phyloP scores from a whole-genome alignment of 805 yeast genomes.

The Candida khao-thaluensis region DNA sequence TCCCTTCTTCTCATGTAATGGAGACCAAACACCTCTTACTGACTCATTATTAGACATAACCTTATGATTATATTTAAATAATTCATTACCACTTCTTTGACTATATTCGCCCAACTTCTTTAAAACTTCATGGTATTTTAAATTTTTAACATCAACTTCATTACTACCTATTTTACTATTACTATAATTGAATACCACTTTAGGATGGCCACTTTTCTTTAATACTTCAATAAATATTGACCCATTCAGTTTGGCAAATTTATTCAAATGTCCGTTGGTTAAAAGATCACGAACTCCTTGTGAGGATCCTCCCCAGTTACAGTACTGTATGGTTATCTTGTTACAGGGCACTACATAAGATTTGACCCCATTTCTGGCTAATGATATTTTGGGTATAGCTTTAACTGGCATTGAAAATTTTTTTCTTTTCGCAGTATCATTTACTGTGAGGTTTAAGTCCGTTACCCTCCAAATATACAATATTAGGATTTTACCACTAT shows the following conservation, averaged over 20 bases:
- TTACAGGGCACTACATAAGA: constrained; percentile 74
- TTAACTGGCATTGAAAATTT: constrained; percentile 49
- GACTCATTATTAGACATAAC: constrained; percentile 79
- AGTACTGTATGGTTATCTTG: constrained; percentile 71
- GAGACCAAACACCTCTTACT: constrained; percentile 98
- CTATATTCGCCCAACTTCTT: constrained; percentile 62
- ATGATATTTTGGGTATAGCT: constrained; percentile 56
- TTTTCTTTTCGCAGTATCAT: background rate
- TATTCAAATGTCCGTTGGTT: constrained; percentile 46
- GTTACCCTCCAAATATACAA: too few relatives aligned
- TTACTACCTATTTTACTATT: constrained; percentile 33
- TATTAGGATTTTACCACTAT: too few relatives aligned
- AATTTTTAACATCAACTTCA: constrained; percentile 75
- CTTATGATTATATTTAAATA: constrained; percentile 62
- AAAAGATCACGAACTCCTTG: constrained; percentile 76
- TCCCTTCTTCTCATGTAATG: constrained; percentile 66
- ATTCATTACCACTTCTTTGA: constrained; percentile 68
- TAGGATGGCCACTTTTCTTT: constrained; percentile 81
- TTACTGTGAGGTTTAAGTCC: too few relatives aligned
- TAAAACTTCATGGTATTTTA: constrained; percentile 58
- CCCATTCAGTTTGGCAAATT: constrained; percentile 60
- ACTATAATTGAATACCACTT: constrained; percentile 42
- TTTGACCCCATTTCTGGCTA: constrained; percentile 74
- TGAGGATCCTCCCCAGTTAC: constrained; percentile 97
- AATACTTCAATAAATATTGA: constrained; percentile 69